Conservation (phyloP, 164 flowering plant genomes). For the Protea cynaroides region DNA sequence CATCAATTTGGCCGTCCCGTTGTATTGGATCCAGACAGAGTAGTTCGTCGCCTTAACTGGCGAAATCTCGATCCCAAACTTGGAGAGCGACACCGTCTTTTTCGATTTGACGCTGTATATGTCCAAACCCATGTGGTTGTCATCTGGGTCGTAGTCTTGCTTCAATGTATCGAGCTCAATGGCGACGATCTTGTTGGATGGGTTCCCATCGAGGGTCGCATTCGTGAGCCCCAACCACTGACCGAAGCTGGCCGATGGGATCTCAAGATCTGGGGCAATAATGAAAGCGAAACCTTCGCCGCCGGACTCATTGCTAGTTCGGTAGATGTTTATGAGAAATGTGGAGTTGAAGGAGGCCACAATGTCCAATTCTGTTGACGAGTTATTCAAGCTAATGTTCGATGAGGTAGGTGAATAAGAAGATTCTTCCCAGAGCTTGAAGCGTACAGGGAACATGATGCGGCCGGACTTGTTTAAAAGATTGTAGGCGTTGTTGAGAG, state of each 20-base stretch:
- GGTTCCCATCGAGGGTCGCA: conserved; percentile 30
- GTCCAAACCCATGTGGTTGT: conserved; percentile 56
- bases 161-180: conserved; percentile 55
- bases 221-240: conserved; percentile 61
- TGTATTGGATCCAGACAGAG: conserved; percentile 53
- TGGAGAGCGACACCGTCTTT: conserved; percentile 19
- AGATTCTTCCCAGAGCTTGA: conserved; percentile 23
- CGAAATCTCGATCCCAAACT: conserved; percentile 19
- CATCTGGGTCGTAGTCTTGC: conserved; percentile 50
- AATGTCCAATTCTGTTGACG: neutral
- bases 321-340: conserved; percentile 38
- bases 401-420: neutral
- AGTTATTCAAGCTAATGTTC: neutral
- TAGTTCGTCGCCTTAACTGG: conserved; percentile 19
- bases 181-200: conserved; percentile 40
- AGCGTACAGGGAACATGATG: conserved; percentile 8
- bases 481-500: conserved; percentile 14
- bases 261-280: conserved; percentile 32
- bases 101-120: conserved; percentile 38
- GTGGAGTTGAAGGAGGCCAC: conserved; percentile 44
- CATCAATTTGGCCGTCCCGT: conserved; percentile 25
- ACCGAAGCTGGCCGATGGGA: conserved; percentile 39
- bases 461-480: conserved; percentile 30
- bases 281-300: conserved; percentile 69
- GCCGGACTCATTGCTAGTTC: conserved; percentile 7